Percentiles rank a stretch among this genome's conserved stretches.
These are phyloP conservation scores for Cornus florida DNA, from an alignment of 148 eudicot species.

Conservation along the genomic window DNA sequence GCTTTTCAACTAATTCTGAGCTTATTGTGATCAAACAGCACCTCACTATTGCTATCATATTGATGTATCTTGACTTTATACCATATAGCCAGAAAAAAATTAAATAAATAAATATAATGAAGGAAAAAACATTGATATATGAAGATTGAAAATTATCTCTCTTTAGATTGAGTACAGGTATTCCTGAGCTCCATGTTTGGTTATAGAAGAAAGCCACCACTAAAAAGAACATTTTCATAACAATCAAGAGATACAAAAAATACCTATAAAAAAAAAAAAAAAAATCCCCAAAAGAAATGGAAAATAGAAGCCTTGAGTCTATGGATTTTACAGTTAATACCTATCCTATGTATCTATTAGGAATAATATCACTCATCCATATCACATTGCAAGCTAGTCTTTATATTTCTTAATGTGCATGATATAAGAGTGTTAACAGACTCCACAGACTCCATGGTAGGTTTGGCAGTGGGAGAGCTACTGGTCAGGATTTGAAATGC, in stretches of 20 bases:
- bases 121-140: too few relatives aligned
- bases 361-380: slow-evolving; percentile 43
- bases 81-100: too few relatives aligned
- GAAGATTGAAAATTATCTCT: too few relatives aligned
- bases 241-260: not conserved
- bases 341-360: slow-evolving; percentile 12
- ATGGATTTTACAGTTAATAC: slow-evolving; percentile 17
- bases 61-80: too few relatives aligned
- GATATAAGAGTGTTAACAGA: slow-evolving; percentile 69
- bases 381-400: slow-evolving; percentile 79
- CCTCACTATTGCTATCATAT: too few relatives aligned
- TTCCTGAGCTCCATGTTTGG: not conserved
- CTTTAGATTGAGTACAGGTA: not conserved
- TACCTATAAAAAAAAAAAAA: too few relatives aligned
- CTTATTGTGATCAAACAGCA: too few relatives aligned
- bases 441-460: slow-evolving; percentile 67
- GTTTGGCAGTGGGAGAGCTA: slow-evolving; percentile 61
- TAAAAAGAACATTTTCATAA: not conserved
- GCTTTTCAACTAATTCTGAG: too few relatives aligned
- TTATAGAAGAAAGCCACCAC: not conserved
- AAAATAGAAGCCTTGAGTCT: slow-evolving; percentile 1
- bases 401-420: slow-evolving; percentile 62
- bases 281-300: too few relatives aligned
- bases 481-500: slow-evolving; percentile 78
- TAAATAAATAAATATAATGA: too few relatives aligned